Conservation (phyloP, 2,329 filamentous ascomycete species). For the Nannizziopsis arthrosporioides region DNA sequence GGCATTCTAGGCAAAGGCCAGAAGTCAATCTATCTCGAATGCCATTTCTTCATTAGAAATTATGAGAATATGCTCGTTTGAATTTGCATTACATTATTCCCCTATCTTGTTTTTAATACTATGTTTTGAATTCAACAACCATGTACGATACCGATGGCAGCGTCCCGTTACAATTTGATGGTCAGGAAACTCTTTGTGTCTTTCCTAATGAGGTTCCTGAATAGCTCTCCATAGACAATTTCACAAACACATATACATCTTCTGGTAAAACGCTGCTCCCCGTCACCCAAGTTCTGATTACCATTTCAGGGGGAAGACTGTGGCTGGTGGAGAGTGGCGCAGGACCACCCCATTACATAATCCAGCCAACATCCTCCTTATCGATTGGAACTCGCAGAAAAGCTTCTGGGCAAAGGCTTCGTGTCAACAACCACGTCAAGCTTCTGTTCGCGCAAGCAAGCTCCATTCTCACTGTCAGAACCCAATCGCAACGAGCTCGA, state of each 20-base stretch:
- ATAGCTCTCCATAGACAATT: too few relatives aligned
- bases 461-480: not conserved
- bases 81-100: too few relatives aligned
- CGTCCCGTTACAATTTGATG: not conserved
- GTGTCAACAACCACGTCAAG: slow-evolving; percentile 27
- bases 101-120: not conserved
- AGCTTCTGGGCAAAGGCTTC: slow-evolving; percentile 24
- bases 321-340: not conserved
- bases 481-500: slow-evolving; percentile 1
- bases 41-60: too few relatives aligned
- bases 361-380: not conserved
- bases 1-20: slow-evolving; percentile 25
- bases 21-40: too few relatives aligned
- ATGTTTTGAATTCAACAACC: not conserved
- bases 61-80: too few relatives aligned
- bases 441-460: not conserved
- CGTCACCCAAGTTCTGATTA: too few relatives aligned
- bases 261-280: too few relatives aligned
- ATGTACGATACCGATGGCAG: slow-evolving; percentile 4
- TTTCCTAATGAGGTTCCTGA: too few relatives aligned
- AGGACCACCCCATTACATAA: slow-evolving; percentile 5
- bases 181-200: not conserved
- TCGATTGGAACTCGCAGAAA: slow-evolving; percentile 2
- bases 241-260: too few relatives aligned
- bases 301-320: not conserved